phyloP scores from a whole-genome alignment of 2,329 filamentous ascomycete species.

The Penicillium sp. region DNA sequence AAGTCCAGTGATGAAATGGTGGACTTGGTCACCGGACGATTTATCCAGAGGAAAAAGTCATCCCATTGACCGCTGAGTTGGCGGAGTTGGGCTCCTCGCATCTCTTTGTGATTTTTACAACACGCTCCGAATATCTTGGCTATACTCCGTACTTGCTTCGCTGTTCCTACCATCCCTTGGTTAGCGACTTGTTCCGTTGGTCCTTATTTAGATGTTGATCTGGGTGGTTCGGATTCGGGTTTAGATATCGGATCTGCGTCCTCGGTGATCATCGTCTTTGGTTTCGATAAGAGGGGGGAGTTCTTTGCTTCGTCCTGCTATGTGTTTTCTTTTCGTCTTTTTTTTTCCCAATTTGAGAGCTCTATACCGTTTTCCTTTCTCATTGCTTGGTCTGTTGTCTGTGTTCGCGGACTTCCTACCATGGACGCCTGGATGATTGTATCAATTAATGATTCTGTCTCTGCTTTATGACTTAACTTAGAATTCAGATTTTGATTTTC shows the following conservation, averaged over 20 bases:
- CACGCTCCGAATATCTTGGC: conserved; percentile 9
- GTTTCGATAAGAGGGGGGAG: conserved; percentile 4
- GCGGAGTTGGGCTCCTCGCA: conserved; percentile 13
- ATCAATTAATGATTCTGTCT: conserved; percentile 17
- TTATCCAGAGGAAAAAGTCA: background rate
- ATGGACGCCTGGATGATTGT: conserved; percentile 14
- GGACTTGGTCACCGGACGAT: background rate
- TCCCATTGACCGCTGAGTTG: conserved; percentile 9
- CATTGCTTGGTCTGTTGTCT: conserved; percentile 10
- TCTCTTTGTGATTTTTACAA: conserved; percentile 15
- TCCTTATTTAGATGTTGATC: conserved; percentile 5
- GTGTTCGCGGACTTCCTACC: conserved; percentile 1
- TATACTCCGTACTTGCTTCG: conserved; percentile 11
- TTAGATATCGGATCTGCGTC: background rate
- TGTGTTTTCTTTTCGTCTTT: conserved; percentile 4
- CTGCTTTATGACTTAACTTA: conserved; percentile 13
- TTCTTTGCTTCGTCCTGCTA: conserved; percentile 1
- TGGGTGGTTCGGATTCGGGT: background rate
- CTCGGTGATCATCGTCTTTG: background rate
- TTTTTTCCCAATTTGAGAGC: conserved; percentile 18
- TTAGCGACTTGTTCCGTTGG: conserved; percentile 2
- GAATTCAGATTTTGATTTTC: conserved; percentile 10
- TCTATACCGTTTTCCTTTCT: conserved; percentile 19
- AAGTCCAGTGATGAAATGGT: conserved; percentile 46
- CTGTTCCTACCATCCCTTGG: conserved; percentile 1